Conservation (phyloP, 1,139 yeast genomes). For the Chernovozyma sophiae-reginae region DNA sequence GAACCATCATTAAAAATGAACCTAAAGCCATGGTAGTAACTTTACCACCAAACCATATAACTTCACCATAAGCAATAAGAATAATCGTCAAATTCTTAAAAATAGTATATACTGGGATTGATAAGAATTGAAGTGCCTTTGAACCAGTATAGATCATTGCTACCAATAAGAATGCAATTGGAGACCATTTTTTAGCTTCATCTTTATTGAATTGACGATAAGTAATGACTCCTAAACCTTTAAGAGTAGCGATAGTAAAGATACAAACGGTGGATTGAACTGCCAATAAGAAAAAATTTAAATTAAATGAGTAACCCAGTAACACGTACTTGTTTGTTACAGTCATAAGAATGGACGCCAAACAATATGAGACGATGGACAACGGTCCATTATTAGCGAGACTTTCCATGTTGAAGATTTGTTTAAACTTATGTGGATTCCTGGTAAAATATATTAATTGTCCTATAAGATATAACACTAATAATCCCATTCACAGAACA, state of each 20-base stretch:
- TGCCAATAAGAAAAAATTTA: conserved; percentile 84
- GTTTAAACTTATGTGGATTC: conserved; percentile 11
- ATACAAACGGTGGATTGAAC: conserved; percentile 83
- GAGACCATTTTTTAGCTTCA: conserved; percentile 94
- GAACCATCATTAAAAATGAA: conserved; percentile 85
- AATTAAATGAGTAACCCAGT: conserved; percentile 76
- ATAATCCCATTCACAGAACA: conserved; percentile 34
- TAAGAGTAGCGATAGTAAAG: conserved; percentile 64
- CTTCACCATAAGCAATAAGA: conserved; percentile 97
- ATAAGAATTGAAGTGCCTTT: conserved; percentile 85
- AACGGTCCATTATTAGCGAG: conserved; percentile 80
- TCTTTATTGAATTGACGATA: conserved; percentile 80
- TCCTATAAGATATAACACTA: conserved; percentile 37
- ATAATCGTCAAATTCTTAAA: conserved; percentile 97
- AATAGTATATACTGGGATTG: conserved; percentile 95
- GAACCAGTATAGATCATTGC: conserved; percentile 95
- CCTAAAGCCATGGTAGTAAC: conserved; percentile 89
- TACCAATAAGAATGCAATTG: conserved; percentile 85
- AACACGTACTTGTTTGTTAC: conserved; percentile 93
- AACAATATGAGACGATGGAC: conserved; percentile 84
- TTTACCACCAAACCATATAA: conserved; percentile 91
- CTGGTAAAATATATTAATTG: conserved; percentile 31
- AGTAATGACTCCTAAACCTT: conserved; percentile 69
- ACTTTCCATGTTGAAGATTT: conserved; percentile 6
- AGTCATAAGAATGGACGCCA: conserved; percentile 95